Evolutionary conservation across 345 rosid species (phyloP).

Genomic region (Hevea brasiliensis): DNA sequence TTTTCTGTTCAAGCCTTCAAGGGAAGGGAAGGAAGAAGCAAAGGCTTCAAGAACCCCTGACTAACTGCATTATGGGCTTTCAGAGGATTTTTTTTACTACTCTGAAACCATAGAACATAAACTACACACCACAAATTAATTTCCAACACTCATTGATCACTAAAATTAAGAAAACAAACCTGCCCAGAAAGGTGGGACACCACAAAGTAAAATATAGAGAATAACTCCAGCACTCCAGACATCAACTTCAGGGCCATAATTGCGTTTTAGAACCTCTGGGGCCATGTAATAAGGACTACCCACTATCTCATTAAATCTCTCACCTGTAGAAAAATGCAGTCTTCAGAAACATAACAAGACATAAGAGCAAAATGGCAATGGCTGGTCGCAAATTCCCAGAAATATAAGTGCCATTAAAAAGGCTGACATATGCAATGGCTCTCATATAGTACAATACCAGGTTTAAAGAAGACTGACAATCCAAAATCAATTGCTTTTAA

Average conservation of each 20-base stretch:
- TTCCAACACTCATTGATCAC: background rate
- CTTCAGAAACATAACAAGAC: constrained; percentile 14
- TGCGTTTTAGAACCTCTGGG: constrained; percentile 78
- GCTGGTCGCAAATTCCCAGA: background rate
- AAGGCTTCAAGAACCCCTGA: background rate
- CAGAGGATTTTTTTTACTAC: too few relatives aligned
- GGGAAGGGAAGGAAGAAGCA: background rate
- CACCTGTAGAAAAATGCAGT: constrained; percentile 44
- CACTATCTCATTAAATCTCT: constrained; percentile 77
- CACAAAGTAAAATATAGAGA: constrained; percentile 78
- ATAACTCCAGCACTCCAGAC: constrained; percentile 96
- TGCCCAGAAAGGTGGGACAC: constrained; percentile 94
- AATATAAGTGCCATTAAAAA: background rate
- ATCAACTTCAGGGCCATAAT: constrained; percentile 84
- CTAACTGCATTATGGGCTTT: background rate
- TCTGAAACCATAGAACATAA: background rate
- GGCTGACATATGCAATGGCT: constrained; percentile 5
- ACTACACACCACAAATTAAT: background rate
- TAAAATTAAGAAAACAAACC: constrained; percentile 39
- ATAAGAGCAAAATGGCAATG: background rate
- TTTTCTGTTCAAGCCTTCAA: background rate
- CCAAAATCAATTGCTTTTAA: constrained; percentile 88
- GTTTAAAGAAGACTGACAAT: constrained; percentile 74
- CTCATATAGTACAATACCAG: constrained; percentile 48
- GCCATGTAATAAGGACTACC: constrained; percentile 98